A percentile compares a stretch with the other conserved stretches of the same genome.
These are phyloP conservation scores for Setaria viridis DNA, from an alignment of 202 grass and related monocot genomes.

Conservation along the genomic window DNA sequence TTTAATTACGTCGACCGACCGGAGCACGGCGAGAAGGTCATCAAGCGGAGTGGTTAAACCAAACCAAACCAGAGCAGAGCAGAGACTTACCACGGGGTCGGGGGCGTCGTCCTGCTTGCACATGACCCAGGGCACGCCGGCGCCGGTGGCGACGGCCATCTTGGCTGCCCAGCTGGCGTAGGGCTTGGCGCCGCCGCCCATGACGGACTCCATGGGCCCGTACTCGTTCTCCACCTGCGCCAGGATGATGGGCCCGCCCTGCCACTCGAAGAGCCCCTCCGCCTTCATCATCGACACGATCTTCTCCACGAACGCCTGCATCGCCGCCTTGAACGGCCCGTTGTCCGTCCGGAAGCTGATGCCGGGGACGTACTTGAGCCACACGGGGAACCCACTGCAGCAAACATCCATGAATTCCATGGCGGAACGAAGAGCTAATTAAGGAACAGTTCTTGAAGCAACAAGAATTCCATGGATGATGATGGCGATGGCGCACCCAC, in stretches of 20 bases:
- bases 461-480: no score
- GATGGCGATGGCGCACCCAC: conserved; percentile 46
- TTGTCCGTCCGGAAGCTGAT: conserved; percentile 93
- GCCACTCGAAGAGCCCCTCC: conserved; percentile 79
- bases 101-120: conserved; percentile 95
- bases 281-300: conserved; percentile 92
- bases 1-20: not conserved
- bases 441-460: no score
- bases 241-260: conserved; percentile 93
- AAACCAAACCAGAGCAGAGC: not conserved
- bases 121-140: conserved; percentile 88
- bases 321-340: conserved; percentile 88
- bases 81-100: conserved; percentile 63
- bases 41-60: not conserved
- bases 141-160: conserved; percentile 78
- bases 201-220: conserved; percentile 82
- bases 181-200: conserved; percentile 69
- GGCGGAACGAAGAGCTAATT: no score
- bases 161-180: conserved; percentile 80
- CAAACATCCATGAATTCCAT: not conserved
- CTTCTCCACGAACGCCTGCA: conserved; percentile 88
- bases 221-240: conserved; percentile 95
- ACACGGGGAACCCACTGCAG: conserved; percentile 85
- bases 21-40: not conserved
- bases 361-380: conserved; percentile 92